phyloP scores from a whole-genome alignment of 1,284 basidiomycete species.

The Microbotryum lychnidis-dioicae region DNA sequence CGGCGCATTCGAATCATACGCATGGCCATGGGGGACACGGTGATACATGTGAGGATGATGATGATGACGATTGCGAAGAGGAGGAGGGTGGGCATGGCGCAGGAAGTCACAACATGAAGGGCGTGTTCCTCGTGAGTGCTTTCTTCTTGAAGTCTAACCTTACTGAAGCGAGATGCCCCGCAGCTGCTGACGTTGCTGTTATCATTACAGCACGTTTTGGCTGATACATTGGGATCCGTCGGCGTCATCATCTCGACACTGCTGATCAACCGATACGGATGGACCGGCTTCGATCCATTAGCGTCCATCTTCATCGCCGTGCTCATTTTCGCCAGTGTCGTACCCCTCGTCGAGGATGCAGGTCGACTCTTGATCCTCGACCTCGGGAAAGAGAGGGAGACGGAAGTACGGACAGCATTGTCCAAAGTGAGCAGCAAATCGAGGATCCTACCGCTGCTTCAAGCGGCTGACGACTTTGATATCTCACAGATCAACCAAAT shows the following conservation, averaged over 20 bases:
- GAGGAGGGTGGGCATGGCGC: slow-evolving; percentile 43
- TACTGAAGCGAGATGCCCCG: no score
- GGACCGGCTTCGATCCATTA: slow-evolving; percentile 98
- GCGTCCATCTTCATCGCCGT: slow-evolving; percentile 94
- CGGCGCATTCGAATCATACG: slow-evolving; percentile 20
- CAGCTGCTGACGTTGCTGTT: background rate
- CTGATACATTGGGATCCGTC: slow-evolving; percentile 64
- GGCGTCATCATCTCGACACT: slow-evolving; percentile 98
- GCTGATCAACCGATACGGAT: slow-evolving; percentile 93
- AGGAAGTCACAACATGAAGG: slow-evolving; percentile 97
- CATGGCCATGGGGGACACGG: slow-evolving; percentile 30
- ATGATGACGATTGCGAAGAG: slow-evolving; percentile 46
- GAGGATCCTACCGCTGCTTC: background rate
- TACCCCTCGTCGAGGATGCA: slow-evolving; percentile 89
- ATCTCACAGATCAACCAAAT: slow-evolving; percentile 50
- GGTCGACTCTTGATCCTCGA: slow-evolving; percentile 83
- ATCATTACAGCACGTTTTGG: slow-evolving; percentile 43
- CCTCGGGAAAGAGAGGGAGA: slow-evolving; percentile 59
- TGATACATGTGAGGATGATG: slow-evolving; percentile 41
- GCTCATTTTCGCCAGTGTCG: slow-evolving; percentile 87
- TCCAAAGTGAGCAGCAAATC: slow-evolving; percentile 53
- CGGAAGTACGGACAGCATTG: slow-evolving; percentile 61
- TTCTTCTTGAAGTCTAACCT: background rate
- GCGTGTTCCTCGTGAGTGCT: slow-evolving; percentile 79
- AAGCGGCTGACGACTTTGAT: background rate